phyloP scores from a whole-genome alignment of 495 filamentous ascomycete genomes.

The Pseudomonodictys pantanalensis region DNA sequence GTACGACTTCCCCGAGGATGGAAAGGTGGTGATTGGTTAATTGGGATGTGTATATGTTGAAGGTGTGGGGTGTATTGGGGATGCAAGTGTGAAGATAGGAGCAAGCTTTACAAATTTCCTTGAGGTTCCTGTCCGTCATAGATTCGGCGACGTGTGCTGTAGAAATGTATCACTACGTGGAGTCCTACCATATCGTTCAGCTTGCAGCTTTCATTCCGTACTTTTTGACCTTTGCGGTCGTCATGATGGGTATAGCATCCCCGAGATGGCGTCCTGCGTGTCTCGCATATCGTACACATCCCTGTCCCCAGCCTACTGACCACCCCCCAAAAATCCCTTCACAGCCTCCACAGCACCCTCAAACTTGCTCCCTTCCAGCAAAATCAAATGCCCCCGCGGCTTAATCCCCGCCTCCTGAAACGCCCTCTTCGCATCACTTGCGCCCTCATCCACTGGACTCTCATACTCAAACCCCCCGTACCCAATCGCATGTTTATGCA shows the following conservation, averaged over 20 bases:
- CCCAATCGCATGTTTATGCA: slow-evolving; percentile 68
- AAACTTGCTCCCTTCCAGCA: slow-evolving; percentile 45
- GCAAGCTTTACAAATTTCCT: slow-evolving; percentile 21
- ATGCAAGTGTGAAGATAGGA: slow-evolving; percentile 17
- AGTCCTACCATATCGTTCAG: too few species aligned
- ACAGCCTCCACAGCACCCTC: slow-evolving; percentile 50
- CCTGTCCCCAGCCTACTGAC: slow-evolving; percentile 4
- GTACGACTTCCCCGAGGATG: slow-evolving; percentile 61
- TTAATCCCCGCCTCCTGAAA: slow-evolving; percentile 92
- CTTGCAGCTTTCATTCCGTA: too few species aligned
- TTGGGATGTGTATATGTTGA: slow-evolving; percentile 22
- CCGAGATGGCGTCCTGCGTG: too few species aligned
- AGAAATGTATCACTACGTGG: slow-evolving; percentile 25
- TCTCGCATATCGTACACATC: background rate
- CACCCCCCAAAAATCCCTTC: slow-evolving; percentile 16
- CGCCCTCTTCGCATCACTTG: slow-evolving; percentile 84
- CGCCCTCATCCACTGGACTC: slow-evolving; percentile 70
- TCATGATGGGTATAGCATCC: too few species aligned
- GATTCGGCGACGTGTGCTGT: slow-evolving; percentile 14
- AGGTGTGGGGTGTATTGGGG: background rate
- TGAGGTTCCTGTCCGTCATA: slow-evolving; percentile 1
- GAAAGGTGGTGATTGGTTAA: slow-evolving; percentile 46
- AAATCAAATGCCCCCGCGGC: slow-evolving; percentile 59
- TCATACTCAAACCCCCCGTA: slow-evolving; percentile 69
- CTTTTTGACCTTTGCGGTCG: too few species aligned